Percentiles rank a stretch among this genome's conserved stretches.
phyloP scores from a whole-genome alignment of 176 grass and related monocot genomes.

The Aegilops longissima region DNA sequence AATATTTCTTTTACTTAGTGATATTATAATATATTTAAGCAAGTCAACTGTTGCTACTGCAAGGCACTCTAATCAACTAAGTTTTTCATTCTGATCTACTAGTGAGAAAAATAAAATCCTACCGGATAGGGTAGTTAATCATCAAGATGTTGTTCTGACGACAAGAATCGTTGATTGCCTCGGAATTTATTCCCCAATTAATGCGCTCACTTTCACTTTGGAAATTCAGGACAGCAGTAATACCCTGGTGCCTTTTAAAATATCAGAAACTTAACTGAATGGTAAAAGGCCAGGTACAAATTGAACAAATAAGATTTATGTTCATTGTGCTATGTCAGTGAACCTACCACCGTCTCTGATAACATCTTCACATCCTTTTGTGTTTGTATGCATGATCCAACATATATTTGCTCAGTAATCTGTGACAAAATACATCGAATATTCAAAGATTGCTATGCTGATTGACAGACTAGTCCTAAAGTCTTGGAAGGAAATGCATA shows the following conservation, averaged over 20 bases:
- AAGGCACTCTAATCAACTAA: constrained; percentile 17
- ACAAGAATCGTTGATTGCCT: constrained; percentile 76
- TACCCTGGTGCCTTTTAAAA: constrained; percentile 74
- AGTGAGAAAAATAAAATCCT: background rate
- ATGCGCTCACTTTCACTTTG: constrained; percentile 92
- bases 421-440: constrained; percentile 33
- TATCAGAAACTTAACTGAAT: constrained; percentile 41
- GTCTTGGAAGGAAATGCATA: background rate
- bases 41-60: background rate
- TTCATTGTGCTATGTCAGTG: background rate
- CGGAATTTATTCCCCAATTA: constrained; percentile 65
- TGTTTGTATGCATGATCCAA: constrained; percentile 97
- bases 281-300: constrained; percentile 17
- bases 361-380: constrained; percentile 85
- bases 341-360: constrained; percentile 76
- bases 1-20: background rate
- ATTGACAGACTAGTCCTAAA: background rate
- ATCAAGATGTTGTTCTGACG: constrained; percentile 76
- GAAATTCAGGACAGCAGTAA: constrained; percentile 73
- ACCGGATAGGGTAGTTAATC: constrained; percentile 98
- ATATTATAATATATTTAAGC: background rate
- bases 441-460: background rate
- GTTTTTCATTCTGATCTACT: background rate
- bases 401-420: constrained; percentile 96
- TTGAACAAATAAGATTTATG: background rate